Percentiles rank a stretch among this genome's conserved stretches.
phyloP scores from a whole-genome alignment of 2,329 filamentous ascomycete species.

The Phialocephala sp. region DNA sequence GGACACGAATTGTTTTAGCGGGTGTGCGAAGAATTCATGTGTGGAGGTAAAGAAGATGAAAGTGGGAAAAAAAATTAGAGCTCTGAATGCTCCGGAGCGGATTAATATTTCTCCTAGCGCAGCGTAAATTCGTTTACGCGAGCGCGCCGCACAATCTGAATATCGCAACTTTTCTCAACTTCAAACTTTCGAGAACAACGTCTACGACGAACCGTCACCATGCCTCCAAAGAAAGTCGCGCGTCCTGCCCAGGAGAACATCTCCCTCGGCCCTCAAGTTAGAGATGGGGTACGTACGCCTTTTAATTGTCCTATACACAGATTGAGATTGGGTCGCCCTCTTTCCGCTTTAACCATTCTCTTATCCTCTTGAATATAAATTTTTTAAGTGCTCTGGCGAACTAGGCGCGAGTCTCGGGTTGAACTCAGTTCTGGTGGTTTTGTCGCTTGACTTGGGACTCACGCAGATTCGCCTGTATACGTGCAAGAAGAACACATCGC shows the following conservation, averaged over 20 bases:
- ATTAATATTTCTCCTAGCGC: background rate
- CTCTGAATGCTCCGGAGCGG: conserved; percentile 1
- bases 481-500: background rate
- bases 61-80: background rate
- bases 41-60: background rate
- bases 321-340: too few species aligned
- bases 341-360: too few species aligned
- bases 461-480: too few species aligned
- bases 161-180: conserved; percentile 18
- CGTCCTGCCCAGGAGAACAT: conserved; percentile 94
- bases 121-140: background rate
- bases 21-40: background rate
- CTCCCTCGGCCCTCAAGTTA: conserved; percentile 94
- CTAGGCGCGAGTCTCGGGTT: too few species aligned
- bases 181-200: background rate
- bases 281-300: conserved; percentile 67
- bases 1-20: background rate
- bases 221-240: conserved; percentile 93
- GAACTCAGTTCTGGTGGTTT: too few species aligned
- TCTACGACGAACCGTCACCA: conserved; percentile 55
- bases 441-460: too few species aligned
- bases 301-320: too few species aligned
- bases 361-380: too few species aligned
- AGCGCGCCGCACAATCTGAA: background rate
- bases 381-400: too few species aligned